Base-by-base conservation (phyloP, 2,329 filamentous ascomycete species). In the Colletotrichum falcatum region DNA sequence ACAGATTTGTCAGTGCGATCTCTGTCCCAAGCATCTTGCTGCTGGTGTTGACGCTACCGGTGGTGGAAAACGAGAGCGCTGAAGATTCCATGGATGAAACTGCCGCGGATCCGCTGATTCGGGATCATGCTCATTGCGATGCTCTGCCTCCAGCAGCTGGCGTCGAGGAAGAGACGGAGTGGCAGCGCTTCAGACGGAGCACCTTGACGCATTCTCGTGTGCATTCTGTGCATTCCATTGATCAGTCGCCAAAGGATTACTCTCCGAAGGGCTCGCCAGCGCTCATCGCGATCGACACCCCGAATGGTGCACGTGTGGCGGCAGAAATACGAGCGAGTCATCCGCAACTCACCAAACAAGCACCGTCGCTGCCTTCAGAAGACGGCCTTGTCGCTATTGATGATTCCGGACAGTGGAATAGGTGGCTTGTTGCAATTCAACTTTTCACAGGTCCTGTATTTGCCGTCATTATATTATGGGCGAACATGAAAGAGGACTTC, bases 11-110 rank as follows among this genome's bases (percentile, higher is more conserved):
- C 58, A 95, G 94, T 51, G 76, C 96, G 14, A 86, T 97, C 46
- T 95, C 95, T 9, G 91, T 94, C n/a, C 93, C 95, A 1, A 97
- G 92, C 75, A 94, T 99, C 46, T 93, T 99, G 72, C 82, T 98
- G 2, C 85, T 99, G 5, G 95, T 95, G 0, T 90, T 96, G 56
- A 99, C 96, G 0, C 81, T 99, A 5, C 96, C 97, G 0, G 94
- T 99, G 0, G 93, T 97, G 7, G 95, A 98, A 76, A 88, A 88
- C 1, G 87, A 88, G 51, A 86, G 88, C 26, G 85, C 87, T 9
- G 87, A 89, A 16, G 81, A 84, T 3, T 81, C 81, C 6, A 79
- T 78, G 1, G 83, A 86, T 5, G 79, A 81, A 5, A 76, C 74
- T 23, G 64, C 51, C 2, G 56, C 66, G 18, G 66, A 65, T 37